Evolutionary conservation across 1,139 yeast genomes (phyloP), one percentile per base, ranked within the genome.

Genomic region (Nakaseomyces delphensis): DNA sequence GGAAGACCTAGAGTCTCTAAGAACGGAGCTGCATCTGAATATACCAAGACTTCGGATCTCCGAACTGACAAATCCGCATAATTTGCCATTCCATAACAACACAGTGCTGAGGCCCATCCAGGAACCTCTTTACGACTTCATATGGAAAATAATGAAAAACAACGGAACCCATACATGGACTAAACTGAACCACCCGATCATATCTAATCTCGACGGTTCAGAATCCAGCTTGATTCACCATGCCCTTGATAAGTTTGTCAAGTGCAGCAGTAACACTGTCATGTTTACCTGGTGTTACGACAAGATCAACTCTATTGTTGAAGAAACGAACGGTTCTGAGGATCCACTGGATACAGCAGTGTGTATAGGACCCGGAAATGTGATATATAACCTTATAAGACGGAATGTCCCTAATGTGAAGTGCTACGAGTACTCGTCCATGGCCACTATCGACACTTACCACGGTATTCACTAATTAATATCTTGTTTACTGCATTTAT

Each of bases 41-140:
- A 46, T 56, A 24, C 57, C 60, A 16, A 41, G 52, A 23, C 45
- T 53, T 40, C 49, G 57, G 39, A 55, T 57, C 29, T 53, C 57
- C 7, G 57, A 53, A 42, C 43, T 60, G 38, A 50, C 56, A 1
- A 62, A 60, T 35, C 61, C 63, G 6, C 48, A 53, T 37, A 52
- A 55, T 37, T 48, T 62, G 16, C 61, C 65, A 21, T 62, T 62
- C 42, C 65, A 62, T 45, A 59, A 62, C 41, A 51, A 48, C 35
- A 53, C 50, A 9, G 59, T 62, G 8, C 41, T 60, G 39, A 46
- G 55, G 32, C 51, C 58, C 16, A 53, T 60, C 8, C 57, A 56
- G 41, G 64, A 58, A 40, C 63, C 63, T 3, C 39, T 62, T 32
- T 55, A 59, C 44, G 62, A 60, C 38, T 59, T 44, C 40, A 59